Evolutionary conservation across 75 land plant species (phyloP).

Genomic region (Cryptomeria japonica): DNA sequence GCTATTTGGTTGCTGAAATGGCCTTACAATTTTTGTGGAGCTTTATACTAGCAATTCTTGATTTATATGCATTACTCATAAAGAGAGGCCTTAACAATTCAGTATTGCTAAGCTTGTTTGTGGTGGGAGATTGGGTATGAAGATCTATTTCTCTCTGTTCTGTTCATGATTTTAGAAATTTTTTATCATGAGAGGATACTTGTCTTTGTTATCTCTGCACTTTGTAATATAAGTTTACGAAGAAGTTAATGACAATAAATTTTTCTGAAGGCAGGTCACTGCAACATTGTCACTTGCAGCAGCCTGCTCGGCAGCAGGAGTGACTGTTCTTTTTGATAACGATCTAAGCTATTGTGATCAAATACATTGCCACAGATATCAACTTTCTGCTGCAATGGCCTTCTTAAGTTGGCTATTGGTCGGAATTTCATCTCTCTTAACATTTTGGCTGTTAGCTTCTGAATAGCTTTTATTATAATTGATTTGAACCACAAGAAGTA

Average conservation of each 20-base stretch:
- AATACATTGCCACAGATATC: constrained; percentile 49
- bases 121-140: constrained; percentile 92
- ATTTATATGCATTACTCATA: constrained; percentile 58
- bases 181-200: background rate
- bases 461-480: background rate
- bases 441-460: constrained; percentile 78
- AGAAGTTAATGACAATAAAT: constrained; percentile 9
- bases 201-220: background rate
- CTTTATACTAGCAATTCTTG: constrained; percentile 62
- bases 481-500: background rate
- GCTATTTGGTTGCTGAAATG: constrained; percentile 92
- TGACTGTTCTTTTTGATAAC: constrained; percentile 64
- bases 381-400: constrained; percentile 70
- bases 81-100: constrained; percentile 66
- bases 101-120: constrained; percentile 74
- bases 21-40: constrained; percentile 88
- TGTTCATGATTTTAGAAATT: constrained; percentile 1
- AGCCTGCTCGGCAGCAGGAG: constrained; percentile 86
- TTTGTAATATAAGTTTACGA: background rate
- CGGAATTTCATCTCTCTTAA: constrained; percentile 66
- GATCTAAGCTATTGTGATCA: constrained; percentile 41
- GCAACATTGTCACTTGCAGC: constrained; percentile 81
- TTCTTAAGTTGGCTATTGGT: constrained; percentile 76
- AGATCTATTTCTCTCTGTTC: background rate
- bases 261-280: constrained; percentile 54